Evolutionary conservation across 2,329 filamentous ascomycete genomes (phyloP), one percentile per base, ranked within the genome.

Genomic region (Neospermospora avenae): DNA sequence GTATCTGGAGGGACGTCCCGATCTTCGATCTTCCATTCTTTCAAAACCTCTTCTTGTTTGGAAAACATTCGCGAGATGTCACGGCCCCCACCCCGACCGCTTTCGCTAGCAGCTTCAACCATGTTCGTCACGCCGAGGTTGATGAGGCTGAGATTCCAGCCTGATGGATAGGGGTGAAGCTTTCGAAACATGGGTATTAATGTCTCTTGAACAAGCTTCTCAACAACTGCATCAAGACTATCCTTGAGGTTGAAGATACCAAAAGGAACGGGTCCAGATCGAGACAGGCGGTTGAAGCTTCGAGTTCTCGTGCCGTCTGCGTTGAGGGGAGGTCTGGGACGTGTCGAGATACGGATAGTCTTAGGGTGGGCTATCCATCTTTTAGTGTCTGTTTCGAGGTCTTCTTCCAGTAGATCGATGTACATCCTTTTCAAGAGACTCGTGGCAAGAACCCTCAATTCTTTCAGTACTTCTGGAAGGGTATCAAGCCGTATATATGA

Each of bases 71-170:
- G 83, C 0, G 82, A 82, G 66, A 97, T 96, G 69, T 96, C 87
- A 64, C 89, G 81, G 1, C 90, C 90, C n/a, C 76, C 78, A 31
- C 77, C 75, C 60, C 79, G 77, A 31, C 76, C 65, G 31, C 71
- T 72, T 69, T 62, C 46, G 58, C 67, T 62, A 4, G 82, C 84
- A 16, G 77, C 78, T 42, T 81, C 77, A 1, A 81, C 81, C 87
- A 98, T 93, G 71, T 96, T 96, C 14, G 90, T 89, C 7, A 90
- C 92, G 48, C 91, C 93, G 22, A 98, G 78, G 65, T 97, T 98
- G 61, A 98, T 79, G 55, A 98, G 77, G 65, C 89, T 90, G 18
- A 97, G 74, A 66, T 93, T 90, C 89, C 90, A 96, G 1, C 84
- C 85, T 4, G 60, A 59, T 13, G 63, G 67, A 44, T 89, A 85